phyloP scores from a whole-genome alignment of 805 yeast genomes.

The Lipomyces sp. region DNA sequence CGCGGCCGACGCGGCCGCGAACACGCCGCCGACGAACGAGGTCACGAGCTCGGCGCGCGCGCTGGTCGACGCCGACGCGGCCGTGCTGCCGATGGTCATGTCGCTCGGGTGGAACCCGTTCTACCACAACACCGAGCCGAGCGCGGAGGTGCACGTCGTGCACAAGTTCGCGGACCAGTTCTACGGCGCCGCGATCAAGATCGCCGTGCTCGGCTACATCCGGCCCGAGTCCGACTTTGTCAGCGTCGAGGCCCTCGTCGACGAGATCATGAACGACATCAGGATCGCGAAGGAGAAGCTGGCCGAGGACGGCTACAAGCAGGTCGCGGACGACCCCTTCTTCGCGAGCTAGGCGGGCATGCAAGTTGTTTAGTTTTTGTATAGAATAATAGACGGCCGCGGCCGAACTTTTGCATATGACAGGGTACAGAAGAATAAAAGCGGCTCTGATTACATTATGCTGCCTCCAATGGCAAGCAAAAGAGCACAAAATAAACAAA shows the following conservation, averaged over 20 bases:
- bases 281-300: constrained; percentile 50
- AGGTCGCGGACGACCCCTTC: constrained; percentile 13
- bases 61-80: constrained; percentile 34
- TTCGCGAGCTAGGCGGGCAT: too few species aligned
- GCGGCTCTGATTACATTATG: neutral
- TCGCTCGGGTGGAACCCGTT: constrained; percentile 96
- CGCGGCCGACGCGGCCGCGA: constrained; percentile 26
- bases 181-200: constrained; percentile 75
- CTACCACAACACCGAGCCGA: constrained; percentile 70
- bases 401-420: neutral
- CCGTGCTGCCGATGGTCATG: constrained; percentile 81
- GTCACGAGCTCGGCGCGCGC: constrained; percentile 62
- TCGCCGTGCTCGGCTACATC: constrained; percentile 78
- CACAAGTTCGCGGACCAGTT: constrained; percentile 65
- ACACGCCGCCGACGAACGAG: constrained; percentile 40
- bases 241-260: constrained; percentile 73
- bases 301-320: constrained; percentile 8
- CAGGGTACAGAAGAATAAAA: neutral
- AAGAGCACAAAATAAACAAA: neutral
- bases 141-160: constrained; percentile 80
- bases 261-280: constrained; percentile 80
- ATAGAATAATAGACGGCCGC: too few species aligned
- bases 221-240: constrained; percentile 88
- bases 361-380: too few species aligned
- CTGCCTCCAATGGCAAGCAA: too few species aligned